Base-by-base conservation (phyloP, 1,139 yeast genomes). In the Pichia norvegensis region DNA sequence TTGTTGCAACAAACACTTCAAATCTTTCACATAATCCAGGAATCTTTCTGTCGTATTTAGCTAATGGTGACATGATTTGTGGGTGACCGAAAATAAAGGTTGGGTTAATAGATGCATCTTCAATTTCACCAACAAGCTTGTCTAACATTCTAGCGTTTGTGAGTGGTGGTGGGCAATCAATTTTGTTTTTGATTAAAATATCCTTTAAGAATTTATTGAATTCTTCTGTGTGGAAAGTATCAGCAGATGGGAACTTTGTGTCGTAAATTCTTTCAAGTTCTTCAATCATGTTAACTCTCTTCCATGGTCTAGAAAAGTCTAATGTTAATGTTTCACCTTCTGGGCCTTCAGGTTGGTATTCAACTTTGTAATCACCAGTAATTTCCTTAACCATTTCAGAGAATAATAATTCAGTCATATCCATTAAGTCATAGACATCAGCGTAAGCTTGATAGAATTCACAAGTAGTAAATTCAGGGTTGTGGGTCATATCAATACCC, bases 41-140 rank as follows among this genome's bases (percentile, higher is more conserved):
- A 56, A 78, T 76, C 46, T 81, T 76, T 70, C 98, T 84, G 67
- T 92, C 88, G 72, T 85, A 86, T 75, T 92, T 92, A 65, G 98
- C 98, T 69, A 92, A 78, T 55, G 98, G 98, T 52, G 97, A 92
- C 98, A 92, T 92, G 95, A 92, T 87, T 73, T 92, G 97, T 52
- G 98, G 98, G 69, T 92, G 98, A 56, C 98, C 98, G 62, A 87
- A 90, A 68, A 92, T 85, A 69, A 92, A 92, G 41, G 98, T 92
- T 60, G 98, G 98, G 76, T 87, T 92, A 68, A 90, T 85, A 64
- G 95, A 86, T 46, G 80, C 74, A 63, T 88, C 97, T 74, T 92
- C 98, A 50, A 82, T 67, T 66, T 87, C 97, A 62, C 98, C 97
- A 58, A 92, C 97, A 56, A 92, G 80, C 76, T 86, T 90, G 75